Base-by-base conservation (phyloP, 2,329 filamentous ascomycete species). In the Colletotrichum theobromicola region DNA sequence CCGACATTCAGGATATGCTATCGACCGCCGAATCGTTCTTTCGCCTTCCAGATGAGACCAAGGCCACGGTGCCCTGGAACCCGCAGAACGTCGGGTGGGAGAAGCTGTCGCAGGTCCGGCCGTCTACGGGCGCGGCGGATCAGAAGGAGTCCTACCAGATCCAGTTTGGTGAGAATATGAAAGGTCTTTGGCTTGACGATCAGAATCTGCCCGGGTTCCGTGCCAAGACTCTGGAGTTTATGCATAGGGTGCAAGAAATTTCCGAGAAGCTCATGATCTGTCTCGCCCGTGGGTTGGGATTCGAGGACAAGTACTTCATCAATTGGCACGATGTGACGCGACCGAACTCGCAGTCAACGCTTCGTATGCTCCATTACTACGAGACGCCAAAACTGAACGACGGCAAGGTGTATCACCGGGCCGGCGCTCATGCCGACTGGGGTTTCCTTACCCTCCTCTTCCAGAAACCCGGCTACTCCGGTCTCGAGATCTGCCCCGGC, bases 51-150 rank as follows among this genome's bases (percentile, higher is more conserved):
- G 87, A 90, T 77, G 81, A 84, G 0, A 80, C 86, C 69, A 92
- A 93, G 78, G 84, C 85, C 18, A 85, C 83, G 7, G 88, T 91
- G 2, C 88, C 90, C 0, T 92, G 88, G 83, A 88, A 84, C 57
- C 83, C 82, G 13, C 84, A 87, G 73, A 92, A 93, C 76, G 87
- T 88, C 2, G 91, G 91, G 9, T 92, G 90, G 90, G 90, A 92
- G 83, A 89, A 89, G 80, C 87, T 86, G 75, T 84, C 87, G 9
- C 90, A 92, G 77, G 82, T 92, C 57, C 86, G 90, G 15, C 90
- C 90, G 1, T 91, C 88, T 4, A 93, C 42, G 10, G 42, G 42
- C 10, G 42, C 42, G 10, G 42, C 42, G 21, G 42, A 50, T 12
- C 42, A 50, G n/a, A 50, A 50, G 10, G 42, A 50, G 42, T 50